phyloP scores from a whole-genome alignment of 2,329 filamentous ascomycete genomes.

The Sclerotinia spermophila region DNA sequence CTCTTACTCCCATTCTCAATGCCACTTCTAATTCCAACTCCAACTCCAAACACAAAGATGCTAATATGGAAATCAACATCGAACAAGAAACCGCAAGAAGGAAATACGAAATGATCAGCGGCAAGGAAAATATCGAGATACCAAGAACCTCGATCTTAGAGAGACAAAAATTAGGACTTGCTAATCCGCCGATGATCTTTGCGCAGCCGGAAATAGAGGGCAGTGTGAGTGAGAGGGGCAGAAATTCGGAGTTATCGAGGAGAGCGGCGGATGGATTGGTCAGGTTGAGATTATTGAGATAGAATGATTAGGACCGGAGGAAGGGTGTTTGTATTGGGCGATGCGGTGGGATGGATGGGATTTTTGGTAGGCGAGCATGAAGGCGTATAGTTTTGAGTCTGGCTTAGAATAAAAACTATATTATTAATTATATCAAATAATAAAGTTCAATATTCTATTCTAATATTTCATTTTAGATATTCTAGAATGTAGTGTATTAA shows the following conservation, averaged over 20 bases:
- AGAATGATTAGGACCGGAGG: background rate
- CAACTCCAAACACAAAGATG: background rate
- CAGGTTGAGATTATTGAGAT: conserved; percentile 30
- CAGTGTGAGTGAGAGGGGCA: conserved; percentile 9
- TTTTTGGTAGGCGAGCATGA: background rate
- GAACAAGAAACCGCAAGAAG: background rate
- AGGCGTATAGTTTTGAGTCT: background rate
- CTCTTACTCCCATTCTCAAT: background rate
- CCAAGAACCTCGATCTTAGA: background rate
- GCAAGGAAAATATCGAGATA: background rate
- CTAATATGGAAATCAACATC: background rate
- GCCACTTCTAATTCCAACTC: background rate
- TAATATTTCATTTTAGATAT: too few species aligned
- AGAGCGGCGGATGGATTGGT: conserved; percentile 52
- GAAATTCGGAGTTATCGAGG: conserved; percentile 40
- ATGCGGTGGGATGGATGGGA: background rate
- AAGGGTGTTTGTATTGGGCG: background rate
- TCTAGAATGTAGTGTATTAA: too few species aligned
- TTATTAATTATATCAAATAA: too few species aligned
- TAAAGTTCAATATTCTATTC: too few species aligned
- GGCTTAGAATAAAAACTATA: too few species aligned
- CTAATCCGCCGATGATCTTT: background rate
- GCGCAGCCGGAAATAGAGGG: background rate
- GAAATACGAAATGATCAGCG: background rate
- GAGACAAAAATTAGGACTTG: background rate